phyloP scores from a whole-genome alignment of 1,284 basidiomycete genomes.

The Marasmius tenuissimus region DNA sequence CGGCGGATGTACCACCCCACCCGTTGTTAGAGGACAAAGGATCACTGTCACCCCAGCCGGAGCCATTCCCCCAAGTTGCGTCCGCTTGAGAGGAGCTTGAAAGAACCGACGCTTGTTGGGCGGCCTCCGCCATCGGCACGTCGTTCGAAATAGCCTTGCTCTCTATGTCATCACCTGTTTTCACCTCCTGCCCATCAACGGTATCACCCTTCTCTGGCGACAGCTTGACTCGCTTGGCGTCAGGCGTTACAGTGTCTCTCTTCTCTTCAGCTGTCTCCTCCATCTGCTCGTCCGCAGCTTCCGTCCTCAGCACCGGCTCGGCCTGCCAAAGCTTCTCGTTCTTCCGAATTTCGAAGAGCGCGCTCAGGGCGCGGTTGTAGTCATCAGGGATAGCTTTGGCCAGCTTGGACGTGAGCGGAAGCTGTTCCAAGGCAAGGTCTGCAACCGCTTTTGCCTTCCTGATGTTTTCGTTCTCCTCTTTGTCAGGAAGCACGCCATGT shows the following conservation, averaged over 20 bases:
- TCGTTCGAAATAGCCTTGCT: neutral
- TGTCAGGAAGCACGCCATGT: slow-evolving; percentile 13
- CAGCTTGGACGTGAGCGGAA: slow-evolving; percentile 55
- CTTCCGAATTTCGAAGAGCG: slow-evolving; percentile 27
- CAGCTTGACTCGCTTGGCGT: neutral
- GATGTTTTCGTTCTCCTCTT: slow-evolving; percentile 41
- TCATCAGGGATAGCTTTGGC: slow-evolving; percentile 55
- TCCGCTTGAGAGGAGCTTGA: neutral
- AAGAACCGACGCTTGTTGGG: neutral
- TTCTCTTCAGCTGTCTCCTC: neutral
- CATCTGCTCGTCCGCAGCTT: neutral
- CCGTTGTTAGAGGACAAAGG: neutral
- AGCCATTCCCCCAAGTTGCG: neutral
- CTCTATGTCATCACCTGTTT: neutral
- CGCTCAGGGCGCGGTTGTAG: slow-evolving; percentile 46
- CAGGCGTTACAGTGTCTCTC: neutral
- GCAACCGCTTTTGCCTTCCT: slow-evolving; percentile 46
- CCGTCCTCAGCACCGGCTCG: neutral
- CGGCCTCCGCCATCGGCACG: neutral
- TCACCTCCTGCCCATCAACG: neutral
- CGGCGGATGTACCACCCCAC: neutral
- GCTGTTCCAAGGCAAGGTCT: slow-evolving; percentile 52
- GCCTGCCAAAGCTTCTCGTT: neutral
- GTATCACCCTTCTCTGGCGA: neutral
- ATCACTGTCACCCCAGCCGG: neutral